Percentiles rank a stretch among this genome's conserved stretches.
Evolutionary conservation across 179 eudicot genomes (phyloP).

Genomic region (Beta macrorhiza): DNA sequence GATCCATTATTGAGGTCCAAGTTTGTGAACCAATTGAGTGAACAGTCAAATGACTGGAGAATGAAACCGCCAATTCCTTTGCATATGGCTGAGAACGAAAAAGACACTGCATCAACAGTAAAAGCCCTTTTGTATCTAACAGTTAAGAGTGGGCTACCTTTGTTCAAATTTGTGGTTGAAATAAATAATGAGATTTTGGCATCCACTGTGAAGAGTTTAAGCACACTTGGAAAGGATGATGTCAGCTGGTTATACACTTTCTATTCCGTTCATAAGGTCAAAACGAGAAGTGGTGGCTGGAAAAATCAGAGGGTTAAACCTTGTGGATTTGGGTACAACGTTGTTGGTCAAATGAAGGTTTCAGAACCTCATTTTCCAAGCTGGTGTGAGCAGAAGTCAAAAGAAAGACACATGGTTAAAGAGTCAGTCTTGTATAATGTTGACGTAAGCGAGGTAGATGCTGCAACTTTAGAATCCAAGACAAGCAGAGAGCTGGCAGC

Average conservation of each 20-base stretch:
- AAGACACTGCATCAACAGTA: slow-evolving; percentile 26
- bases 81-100: slow-evolving; percentile 28
- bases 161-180: slow-evolving; percentile 69
- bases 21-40: slow-evolving; percentile 31
- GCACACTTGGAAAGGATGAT: slow-evolving; percentile 45
- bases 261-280: slow-evolving; percentile 61
- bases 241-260: slow-evolving; percentile 61
- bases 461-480: slow-evolving; percentile 32
- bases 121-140: slow-evolving; percentile 72
- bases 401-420: slow-evolving; percentile 28
- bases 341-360: slow-evolving; percentile 75
- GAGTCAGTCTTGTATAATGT: slow-evolving; percentile 62
- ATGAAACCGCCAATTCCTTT: slow-evolving; percentile 24
- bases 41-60: slow-evolving; percentile 27
- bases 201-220: slow-evolving; percentile 54
- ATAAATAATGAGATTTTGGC: slow-evolving; percentile 60
- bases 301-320: slow-evolving; percentile 55
- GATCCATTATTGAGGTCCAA: slow-evolving; percentile 61
- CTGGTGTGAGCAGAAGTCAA: slow-evolving; percentile 24
- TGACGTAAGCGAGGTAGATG: slow-evolving; percentile 36
- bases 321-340: slow-evolving; percentile 50
- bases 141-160: slow-evolving; percentile 62
- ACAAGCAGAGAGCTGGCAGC: slow-evolving; percentile 66
- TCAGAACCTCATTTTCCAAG: slow-evolving; percentile 36
- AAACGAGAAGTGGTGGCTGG: slow-evolving; percentile 63